Base-by-base conservation (phyloP, 2,329 filamentous ascomycete species). In the Cladosporium sp. region DNA sequence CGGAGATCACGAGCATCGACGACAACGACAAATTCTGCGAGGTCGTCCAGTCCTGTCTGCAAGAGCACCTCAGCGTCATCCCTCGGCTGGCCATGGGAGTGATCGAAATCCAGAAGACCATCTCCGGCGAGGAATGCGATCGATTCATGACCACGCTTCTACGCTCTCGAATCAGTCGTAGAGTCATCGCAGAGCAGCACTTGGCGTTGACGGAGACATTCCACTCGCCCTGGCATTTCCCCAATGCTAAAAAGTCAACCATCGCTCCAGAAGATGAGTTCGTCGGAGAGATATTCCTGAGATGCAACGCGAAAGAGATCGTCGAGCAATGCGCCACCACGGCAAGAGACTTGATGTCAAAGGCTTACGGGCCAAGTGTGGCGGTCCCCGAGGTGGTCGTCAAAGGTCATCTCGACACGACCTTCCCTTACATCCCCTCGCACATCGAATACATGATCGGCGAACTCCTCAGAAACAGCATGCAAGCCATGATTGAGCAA, bases 371-470 rank as follows among this genome's bases (percentile, higher is more conserved):
- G 1, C 76, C 84, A 1, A 77, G 84, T 49, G 79, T 84, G 1
- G 73, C 78, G 44, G 79, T 99, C 1, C 93, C 93, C 4, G 83
- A 90, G 56, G 88, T 99, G 68, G 82, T 80, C 41, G 78, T 99
- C 51, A 80, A 86, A 55, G 93, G 95, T 18, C 90, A 99, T 65
- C 77, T 93, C 2, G 83, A 88, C 24, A 91, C 91, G 4, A 95
- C 85, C 27, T 99, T 99, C 64, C 93, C 95, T 1, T 99, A 96
- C 64, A 97, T 99, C 57, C 80, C 96, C 45, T 93, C 86, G 64
- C 93, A 97, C 67, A 80, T 99, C 45, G 92, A 99, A 71, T 99
- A 99, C 70, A 96, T 99, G 61, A 82, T 99, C 51, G 91, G 93
- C 45, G 93, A 99, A 72, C 83, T 99, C 18, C 77, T 99, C 19